Percentiles rank a stretch among this genome's conserved stretches.
Evolutionary conservation across 169 alveolate genomes (phyloP).

Genomic region (Eimeria sp.): DNA sequence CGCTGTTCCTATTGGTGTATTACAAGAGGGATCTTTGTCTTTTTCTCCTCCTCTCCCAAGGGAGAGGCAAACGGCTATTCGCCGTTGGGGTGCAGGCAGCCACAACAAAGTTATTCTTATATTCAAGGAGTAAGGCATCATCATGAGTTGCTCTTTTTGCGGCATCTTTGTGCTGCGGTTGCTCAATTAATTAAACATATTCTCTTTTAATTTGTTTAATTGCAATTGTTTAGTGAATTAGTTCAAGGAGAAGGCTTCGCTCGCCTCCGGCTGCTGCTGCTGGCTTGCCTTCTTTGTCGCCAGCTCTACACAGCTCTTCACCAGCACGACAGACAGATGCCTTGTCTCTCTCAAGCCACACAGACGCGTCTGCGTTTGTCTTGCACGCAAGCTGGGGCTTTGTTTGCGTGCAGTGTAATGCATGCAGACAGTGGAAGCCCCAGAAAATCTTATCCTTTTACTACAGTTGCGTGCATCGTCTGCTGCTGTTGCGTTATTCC

Average conservation of each 20-base stretch:
- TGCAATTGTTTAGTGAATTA: background rate
- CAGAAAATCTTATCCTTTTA: too few species aligned
- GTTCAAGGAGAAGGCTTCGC: too few species aligned
- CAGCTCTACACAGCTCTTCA: background rate
- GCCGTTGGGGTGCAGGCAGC: conserved; percentile 68
- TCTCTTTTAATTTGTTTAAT: background rate
- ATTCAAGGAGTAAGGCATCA: background rate
- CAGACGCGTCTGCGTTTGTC: background rate
- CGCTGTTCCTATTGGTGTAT: conserved; percentile 68
- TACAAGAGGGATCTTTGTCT: conserved; percentile 14
- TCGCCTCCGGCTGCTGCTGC: too few species aligned
- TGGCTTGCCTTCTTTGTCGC: background rate
- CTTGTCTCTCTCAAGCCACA: background rate
- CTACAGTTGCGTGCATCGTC: background rate
- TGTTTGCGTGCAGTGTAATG: too few species aligned
- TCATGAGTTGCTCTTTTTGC: background rate
- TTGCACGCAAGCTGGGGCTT: too few species aligned
- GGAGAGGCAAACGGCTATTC: conserved; percentile 1
- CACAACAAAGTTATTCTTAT: conserved; percentile 53
- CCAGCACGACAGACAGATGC: background rate
- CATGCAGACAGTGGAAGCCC: too few species aligned
- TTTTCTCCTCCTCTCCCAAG: conserved; percentile 58
- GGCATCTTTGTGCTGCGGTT: too few species aligned
- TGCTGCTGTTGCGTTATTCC: background rate
- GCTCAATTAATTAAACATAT: too few species aligned